Conservation (phyloP, 1,284 basidiomycete genomes). For the Coniferiporia weirii region DNA sequence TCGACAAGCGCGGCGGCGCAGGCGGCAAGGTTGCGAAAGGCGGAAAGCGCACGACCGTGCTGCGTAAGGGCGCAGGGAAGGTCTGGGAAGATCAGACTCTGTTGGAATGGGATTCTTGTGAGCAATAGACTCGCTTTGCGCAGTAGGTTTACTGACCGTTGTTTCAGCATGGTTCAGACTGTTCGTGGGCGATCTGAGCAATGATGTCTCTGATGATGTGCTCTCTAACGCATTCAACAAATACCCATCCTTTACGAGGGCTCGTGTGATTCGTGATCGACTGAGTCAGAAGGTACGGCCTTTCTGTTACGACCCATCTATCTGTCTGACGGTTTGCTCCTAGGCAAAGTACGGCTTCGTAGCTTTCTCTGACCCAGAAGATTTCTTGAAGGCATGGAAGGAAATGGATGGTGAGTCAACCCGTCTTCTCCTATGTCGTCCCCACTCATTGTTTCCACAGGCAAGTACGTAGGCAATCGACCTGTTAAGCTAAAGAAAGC, state of each 20-base stretch:
- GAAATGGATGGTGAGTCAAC: constrained; percentile 88
- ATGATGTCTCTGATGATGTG: constrained; percentile 95
- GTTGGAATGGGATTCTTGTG: constrained; percentile 96
- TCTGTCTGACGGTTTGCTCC: constrained; percentile 5
- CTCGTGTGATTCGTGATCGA: constrained; percentile 89
- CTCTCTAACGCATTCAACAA: constrained; percentile 89
- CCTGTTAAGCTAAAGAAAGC: constrained; percentile 91
- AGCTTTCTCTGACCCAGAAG: constrained; percentile 96
- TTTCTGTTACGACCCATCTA: background rate
- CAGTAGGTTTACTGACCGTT: constrained; percentile 4
- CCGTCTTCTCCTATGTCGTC: background rate
- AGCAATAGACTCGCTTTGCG: constrained; percentile 29
- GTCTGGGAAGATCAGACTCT: constrained; percentile 98
- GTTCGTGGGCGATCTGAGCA: constrained; percentile 97
- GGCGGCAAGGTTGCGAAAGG: constrained; percentile 84
- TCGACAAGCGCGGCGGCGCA: constrained; percentile 77
- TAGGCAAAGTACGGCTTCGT: constrained; percentile 98
- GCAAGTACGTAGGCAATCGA: constrained; percentile 95
- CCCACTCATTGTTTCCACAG: constrained; percentile 35
- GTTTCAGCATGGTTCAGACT: constrained; percentile 89
- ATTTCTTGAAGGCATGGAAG: constrained; percentile 98
- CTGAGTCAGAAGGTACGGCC: constrained; percentile 76
- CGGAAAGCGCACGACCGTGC: constrained; percentile 89
- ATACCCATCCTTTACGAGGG: constrained; percentile 90
- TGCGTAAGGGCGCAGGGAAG: constrained; percentile 92